Conservation (phyloP, 139 green algal species). For the Coelastrella sp. region DNA sequence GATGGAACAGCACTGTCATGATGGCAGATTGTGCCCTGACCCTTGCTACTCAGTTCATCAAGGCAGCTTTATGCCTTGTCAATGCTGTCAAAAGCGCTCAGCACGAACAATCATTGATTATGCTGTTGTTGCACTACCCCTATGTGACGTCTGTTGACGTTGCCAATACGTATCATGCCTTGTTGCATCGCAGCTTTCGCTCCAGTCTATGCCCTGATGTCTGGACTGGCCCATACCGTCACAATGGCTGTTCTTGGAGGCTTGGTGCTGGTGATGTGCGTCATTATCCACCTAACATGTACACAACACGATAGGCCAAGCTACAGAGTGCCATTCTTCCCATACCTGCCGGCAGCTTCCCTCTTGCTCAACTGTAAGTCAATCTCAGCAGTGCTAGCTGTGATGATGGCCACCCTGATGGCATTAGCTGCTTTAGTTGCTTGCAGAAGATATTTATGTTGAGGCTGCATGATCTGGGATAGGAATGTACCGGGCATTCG, state of each 20-base stretch:
- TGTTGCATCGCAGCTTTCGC: not conserved
- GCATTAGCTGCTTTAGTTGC: not conserved
- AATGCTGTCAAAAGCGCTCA: too few relatives aligned
- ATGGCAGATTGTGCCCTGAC: too few relatives aligned
- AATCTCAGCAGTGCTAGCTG: not conserved
- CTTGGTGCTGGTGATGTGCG: not conserved
- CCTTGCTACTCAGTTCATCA: too few relatives aligned
- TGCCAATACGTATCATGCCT: too few relatives aligned
- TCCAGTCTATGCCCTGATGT: not conserved
- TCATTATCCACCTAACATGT: constrained; percentile 23
- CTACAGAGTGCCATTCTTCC: constrained; percentile 38
- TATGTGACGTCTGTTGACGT: too few relatives aligned
- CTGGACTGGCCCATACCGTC: not conserved
- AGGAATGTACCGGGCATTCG: too few relatives aligned
- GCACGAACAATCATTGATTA: too few relatives aligned
- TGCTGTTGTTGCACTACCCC: too few relatives aligned
- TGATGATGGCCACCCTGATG: not conserved
- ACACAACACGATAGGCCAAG: not conserved
- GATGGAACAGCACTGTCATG: too few relatives aligned
- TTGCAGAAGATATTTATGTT: not conserved
- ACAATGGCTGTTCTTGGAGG: constrained; percentile 10
- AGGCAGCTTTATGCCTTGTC: too few relatives aligned
- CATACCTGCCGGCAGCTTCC: constrained; percentile 20
- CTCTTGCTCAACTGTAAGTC: constrained; percentile 28
- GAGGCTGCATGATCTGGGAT: too few relatives aligned